Conservation (phyloP, 2,329 filamentous ascomycete species). For the Emericellopsis atlantica region DNA sequence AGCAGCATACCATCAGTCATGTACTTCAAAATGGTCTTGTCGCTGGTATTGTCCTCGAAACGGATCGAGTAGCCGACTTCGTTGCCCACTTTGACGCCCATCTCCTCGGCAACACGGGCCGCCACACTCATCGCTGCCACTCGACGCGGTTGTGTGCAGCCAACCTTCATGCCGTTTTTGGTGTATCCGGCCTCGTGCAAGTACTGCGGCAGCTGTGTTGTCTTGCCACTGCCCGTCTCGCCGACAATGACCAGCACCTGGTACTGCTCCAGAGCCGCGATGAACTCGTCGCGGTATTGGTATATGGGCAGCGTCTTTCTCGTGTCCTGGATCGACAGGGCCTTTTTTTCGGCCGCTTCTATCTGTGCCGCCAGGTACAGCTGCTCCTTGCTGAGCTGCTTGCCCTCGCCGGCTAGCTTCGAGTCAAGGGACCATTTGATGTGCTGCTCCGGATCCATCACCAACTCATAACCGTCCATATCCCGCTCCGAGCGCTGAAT, state of each 20-base stretch:
- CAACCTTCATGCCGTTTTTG: constrained; percentile 71
- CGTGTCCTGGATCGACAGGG: constrained; percentile 80
- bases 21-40: constrained; percentile 87
- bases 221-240: constrained; percentile 92
- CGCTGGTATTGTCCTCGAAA: constrained; percentile 84
- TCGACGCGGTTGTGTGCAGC: constrained; percentile 86
- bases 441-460: constrained; percentile 81
- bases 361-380: constrained; percentile 67
- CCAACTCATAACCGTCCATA: constrained; percentile 81
- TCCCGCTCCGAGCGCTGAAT: constrained; percentile 63
- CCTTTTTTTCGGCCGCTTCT: constrained; percentile 79
- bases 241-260: constrained; percentile 88
- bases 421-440: constrained; percentile 75
- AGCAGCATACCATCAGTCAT: constrained; percentile 97
- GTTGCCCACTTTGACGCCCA: constrained; percentile 77
- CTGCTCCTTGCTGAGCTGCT: constrained; percentile 65
- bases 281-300: constrained; percentile 70
- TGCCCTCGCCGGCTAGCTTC: constrained; percentile 58
- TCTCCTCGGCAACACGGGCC: constrained; percentile 89
- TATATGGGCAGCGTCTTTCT: constrained; percentile 86
- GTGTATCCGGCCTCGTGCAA: constrained; percentile 85
- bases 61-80: constrained; percentile 93
- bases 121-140: constrained; percentile 97
- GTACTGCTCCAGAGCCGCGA: constrained; percentile 74
- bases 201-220: constrained; percentile 89